A percentile compares a stretch with the other conserved stretches of the same genome.
These are phyloP conservation scores for Botrytis medusae DNA, from an alignment of 2,329 filamentous ascomycete genomes.

Conservation along the genomic window DNA sequence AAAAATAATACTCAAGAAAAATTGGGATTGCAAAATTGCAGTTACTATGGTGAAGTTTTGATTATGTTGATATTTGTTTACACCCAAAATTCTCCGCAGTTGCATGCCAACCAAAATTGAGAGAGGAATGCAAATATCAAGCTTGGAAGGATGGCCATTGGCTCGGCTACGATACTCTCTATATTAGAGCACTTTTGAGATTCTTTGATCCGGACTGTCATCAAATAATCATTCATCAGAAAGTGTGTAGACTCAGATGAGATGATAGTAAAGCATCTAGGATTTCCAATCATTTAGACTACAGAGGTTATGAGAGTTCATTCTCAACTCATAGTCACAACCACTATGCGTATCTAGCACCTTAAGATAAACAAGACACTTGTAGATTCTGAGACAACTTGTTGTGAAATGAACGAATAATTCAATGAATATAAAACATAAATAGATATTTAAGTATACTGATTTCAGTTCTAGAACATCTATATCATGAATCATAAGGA, in stretches of 20 bases:
- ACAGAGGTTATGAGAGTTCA: background rate
- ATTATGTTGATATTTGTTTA: slow-evolving; percentile 22
- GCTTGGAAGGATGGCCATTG: background rate
- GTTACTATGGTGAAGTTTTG: slow-evolving; percentile 10
- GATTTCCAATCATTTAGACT: background rate
- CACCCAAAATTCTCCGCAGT: slow-evolving; percentile 11
- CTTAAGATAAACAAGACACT: background rate
- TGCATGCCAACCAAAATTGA: slow-evolving; percentile 4
- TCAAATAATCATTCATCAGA: background rate
- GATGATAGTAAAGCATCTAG: background rate
- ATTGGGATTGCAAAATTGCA: background rate
- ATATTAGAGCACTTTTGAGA: background rate
- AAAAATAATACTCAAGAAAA: background rate
- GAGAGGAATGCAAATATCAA: slow-evolving; percentile 18
- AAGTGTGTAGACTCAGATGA: background rate
- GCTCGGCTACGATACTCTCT: background rate
- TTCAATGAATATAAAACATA: background rate
- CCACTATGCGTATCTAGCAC: background rate
- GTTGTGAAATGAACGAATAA: background rate
- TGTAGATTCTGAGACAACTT: background rate
- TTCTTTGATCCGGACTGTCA: background rate
- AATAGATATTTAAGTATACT: background rate
- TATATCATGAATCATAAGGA: background rate
- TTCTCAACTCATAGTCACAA: background rate
- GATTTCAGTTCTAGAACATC: background rate